Base-by-base conservation (phyloP, 1,284 basidiomycete species). In the Malassezia caprae region DNA sequence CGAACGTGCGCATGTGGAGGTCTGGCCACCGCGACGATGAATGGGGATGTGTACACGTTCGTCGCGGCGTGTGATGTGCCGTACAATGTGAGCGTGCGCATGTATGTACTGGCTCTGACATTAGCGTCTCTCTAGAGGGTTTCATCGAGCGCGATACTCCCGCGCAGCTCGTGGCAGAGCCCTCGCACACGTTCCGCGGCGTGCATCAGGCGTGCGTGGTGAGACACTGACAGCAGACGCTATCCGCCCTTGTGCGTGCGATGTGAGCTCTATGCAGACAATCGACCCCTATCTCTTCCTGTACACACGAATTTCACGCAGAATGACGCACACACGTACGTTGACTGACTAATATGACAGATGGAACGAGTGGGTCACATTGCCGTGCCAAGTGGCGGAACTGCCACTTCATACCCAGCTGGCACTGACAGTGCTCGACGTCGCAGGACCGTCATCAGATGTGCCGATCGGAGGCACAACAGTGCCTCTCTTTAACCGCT, bases 371-470 rank as follows among this genome's bases (percentile, higher is more conserved):
- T 87, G 86, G 81, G 83, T 96, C 43, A 84, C 86, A 0, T 77
- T 96, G 3, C 90, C 91, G 0, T 86, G 93, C 67, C 84, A 84
- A 39, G 93, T 94, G 60, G 87, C 88, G 49, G 90, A 94, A 66
- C 79, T 98, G 4, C 89, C 90, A 0, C 77, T 90, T 28, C 85
- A 79, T 66, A 84, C 90, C 0, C 90, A 94, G 65, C 80, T 98
- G 51, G 85, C 87, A 0, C 88, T 96, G 69, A 96, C 93, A 1
- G 84, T 96, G 19, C 94, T 90, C 84, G 90, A 96, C 71, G 88
- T 91, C 0, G 62, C 60, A 1, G 57, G 0, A 83, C 88, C 48
- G 48, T 39, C 80, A 84, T 23, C 79, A 80, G 48, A 83, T 81
- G 17, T 88, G 8, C 83, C 74, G 44, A 58, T 96, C 0, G 91